phyloP scores from a whole-genome alignment of 2,329 filamentous ascomycete species.

The Phyllosticta capitalensis region DNA sequence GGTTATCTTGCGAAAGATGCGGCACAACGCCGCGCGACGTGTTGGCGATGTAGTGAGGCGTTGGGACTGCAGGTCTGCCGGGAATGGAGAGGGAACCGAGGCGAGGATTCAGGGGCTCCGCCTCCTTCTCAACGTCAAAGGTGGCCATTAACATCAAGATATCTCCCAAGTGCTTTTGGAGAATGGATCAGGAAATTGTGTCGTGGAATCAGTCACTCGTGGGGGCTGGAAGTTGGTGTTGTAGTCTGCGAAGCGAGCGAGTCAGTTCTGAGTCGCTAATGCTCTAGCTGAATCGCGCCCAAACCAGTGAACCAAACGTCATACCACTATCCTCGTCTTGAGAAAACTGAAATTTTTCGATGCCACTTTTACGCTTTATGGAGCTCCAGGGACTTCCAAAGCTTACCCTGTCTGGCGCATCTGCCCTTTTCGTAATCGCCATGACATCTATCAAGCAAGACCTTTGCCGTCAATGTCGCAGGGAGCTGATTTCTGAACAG shows the following conservation, averaged over 20 bases:
- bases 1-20: conserved; percentile 80
- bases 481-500: too few species aligned
- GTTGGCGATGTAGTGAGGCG: conserved; percentile 71
- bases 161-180: neutral
- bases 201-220: neutral
- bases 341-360: too few species aligned
- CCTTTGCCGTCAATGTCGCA: too few species aligned
- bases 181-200: neutral
- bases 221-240: neutral
- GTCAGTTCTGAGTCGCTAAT: neutral
- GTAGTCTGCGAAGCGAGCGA: neutral
- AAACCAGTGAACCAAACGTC: neutral
- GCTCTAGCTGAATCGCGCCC: neutral
- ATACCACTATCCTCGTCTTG: neutral
- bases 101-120: conserved; percentile 43
- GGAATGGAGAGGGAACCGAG: conserved; percentile 57
- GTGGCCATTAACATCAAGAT: conserved; percentile 30
- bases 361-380: too few species aligned
- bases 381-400: too few species aligned
- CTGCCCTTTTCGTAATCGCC: too few species aligned
- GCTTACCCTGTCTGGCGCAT: too few species aligned
- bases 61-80: conserved; percentile 59
- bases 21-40: conserved; percentile 79
- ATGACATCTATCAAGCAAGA: too few species aligned
- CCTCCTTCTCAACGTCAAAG: conserved; percentile 34